Evolutionary conservation across 2,329 filamentous ascomycete genomes (phyloP), one percentile per base, ranked within the genome.

Genomic region (Phoma sp.): DNA sequence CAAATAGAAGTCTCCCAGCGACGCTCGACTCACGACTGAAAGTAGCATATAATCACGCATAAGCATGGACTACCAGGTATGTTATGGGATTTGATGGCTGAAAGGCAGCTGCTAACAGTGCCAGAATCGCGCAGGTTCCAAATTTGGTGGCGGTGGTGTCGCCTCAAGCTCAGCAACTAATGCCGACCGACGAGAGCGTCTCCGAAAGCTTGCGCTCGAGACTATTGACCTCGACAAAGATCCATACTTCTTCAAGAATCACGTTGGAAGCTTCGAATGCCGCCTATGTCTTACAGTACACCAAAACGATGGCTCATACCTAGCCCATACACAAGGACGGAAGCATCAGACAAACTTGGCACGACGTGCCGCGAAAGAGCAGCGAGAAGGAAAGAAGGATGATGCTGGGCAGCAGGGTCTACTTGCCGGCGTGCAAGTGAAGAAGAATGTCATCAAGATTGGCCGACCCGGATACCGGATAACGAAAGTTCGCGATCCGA

Each of bases 161-260:
- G 95, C 95, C 75, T 97, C 93, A 5, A 87, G 92, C 72, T 93
- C 89, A 69, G 91, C 92, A 54, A 96, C 92, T 59, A 98, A 98
- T 77, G 93, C 95, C 62, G 95, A 98, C 84, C 92, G 95, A 55
- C 91, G 95, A 74, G 95, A 99, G 78, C 93, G 95, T 60, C 89
- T 99, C 32, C 92, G 93, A 77, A 97, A 97, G 81, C 92, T 99
- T 73, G 95, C 95, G 53, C 91, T 99, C 72, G 95, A 99, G 80
- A 96, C 92, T 50, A 99, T 99, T 83, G 93, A 98, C 81, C 90
- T 98, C 60, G 95, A 98, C 80, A 98, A 97, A 80, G 95, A 99
- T 80, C 95, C 95, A 0, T 99, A 98, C 85, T 97, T 98, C 83
- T 99, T 99, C 88, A 96, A 96, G 77, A 99, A 99, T 82, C 93